Percentiles rank a stretch among this genome's conserved stretches.
Evolutionary conservation across 352 stramenopile genomes (phyloP).

Genomic region (Phytophthora boehmeriae): DNA sequence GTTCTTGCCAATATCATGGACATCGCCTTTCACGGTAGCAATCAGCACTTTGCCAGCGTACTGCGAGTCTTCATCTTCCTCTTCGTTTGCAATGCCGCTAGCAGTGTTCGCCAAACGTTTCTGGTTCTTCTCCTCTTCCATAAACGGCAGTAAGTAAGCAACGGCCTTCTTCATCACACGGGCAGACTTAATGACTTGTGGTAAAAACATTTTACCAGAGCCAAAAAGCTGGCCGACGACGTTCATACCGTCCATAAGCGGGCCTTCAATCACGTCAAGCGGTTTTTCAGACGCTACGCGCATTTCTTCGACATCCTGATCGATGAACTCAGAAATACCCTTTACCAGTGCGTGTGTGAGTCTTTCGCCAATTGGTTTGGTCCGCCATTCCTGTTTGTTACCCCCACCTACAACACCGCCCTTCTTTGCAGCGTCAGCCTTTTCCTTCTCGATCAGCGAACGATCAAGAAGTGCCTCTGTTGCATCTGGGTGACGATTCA

Average conservation of each 20-base stretch:
- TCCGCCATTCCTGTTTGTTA: conserved; percentile 90
- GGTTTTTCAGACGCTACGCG: conserved; percentile 70
- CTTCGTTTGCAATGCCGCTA: conserved; percentile 86
- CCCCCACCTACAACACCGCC: conserved; percentile 58
- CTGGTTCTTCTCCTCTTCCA: conserved; percentile 96
- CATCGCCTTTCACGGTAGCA: conserved; percentile 98
- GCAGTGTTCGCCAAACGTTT: conserved; percentile 74
- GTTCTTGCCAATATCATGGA: conserved; percentile 99
- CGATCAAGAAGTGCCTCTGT: conserved; percentile 94
- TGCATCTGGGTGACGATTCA: conserved; percentile 90
- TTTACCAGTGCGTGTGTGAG: conserved; percentile 97
- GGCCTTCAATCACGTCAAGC: conserved; percentile 98
- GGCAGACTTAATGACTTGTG: conserved; percentile 98
- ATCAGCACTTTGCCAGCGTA: conserved; percentile 95
- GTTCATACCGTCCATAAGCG: conserved; percentile 99
- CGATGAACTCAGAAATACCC: conserved; percentile 96
- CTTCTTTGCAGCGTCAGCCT: conserved; percentile 85
- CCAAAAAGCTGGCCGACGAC: conserved; percentile 97
- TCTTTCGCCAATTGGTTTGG: conserved; percentile 90
- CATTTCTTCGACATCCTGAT: conserved; percentile 96
- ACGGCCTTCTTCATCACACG: conserved; percentile 99
- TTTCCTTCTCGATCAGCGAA: conserved; percentile 87
- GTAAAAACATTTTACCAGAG: conserved; percentile 98
- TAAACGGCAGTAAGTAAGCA: conserved; percentile 97
- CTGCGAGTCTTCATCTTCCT: conserved; percentile 81